A percentile compares a stretch with the other conserved stretches of the same genome.
Evolutionary conservation across 345 rosid species (phyloP).

Genomic region (Punica granatum): DNA sequence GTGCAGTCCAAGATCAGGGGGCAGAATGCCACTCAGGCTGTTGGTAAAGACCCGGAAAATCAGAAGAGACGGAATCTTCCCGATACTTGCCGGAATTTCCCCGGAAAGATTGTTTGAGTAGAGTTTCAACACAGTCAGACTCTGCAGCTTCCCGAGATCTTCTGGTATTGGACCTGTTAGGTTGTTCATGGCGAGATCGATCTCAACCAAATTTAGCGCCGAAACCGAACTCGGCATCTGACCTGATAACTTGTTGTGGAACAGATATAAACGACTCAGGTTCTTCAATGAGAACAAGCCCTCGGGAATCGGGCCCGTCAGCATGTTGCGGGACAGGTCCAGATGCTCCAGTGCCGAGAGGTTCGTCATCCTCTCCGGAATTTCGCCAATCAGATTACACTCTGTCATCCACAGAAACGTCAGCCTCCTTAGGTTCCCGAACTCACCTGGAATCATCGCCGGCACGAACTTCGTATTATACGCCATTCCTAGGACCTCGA

Average conservation of each 20-base stretch:
- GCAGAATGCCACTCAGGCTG: constrained; percentile 56
- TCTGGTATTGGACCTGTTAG: constrained; percentile 63
- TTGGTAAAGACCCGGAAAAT: constrained; percentile 40
- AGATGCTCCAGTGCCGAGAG: constrained; percentile 39
- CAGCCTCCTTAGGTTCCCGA: constrained; percentile 49
- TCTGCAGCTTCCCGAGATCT: constrained; percentile 48
- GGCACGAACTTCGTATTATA: constrained; percentile 39
- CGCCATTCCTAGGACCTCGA: constrained; percentile 40
- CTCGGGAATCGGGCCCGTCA: constrained; percentile 52
- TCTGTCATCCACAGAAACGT: constrained; percentile 30
- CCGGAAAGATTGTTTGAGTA: constrained; percentile 50
- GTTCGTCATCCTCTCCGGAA: constrained; percentile 40
- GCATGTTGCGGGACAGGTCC: constrained; percentile 38
- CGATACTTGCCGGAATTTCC: constrained; percentile 43
- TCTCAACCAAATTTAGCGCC: constrained; percentile 24
- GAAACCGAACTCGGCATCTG: constrained; percentile 43
- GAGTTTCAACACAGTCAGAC: constrained; percentile 29
- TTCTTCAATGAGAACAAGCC: constrained; percentile 45
- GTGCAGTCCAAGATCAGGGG: constrained; percentile 56
- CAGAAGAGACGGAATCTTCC: constrained; percentile 37
- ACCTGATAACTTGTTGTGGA: constrained; percentile 39
- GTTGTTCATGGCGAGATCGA: constrained; percentile 54
- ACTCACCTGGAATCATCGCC: constrained; percentile 52
- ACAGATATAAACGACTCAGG: constrained; percentile 35
- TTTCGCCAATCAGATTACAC: constrained; percentile 53